A percentile compares a stretch with the other conserved stretches of the same genome.
Evolutionary conservation across 1,284 basidiomycete genomes (phyloP).

Genomic region (Pseudozyma tsukubaensis): DNA sequence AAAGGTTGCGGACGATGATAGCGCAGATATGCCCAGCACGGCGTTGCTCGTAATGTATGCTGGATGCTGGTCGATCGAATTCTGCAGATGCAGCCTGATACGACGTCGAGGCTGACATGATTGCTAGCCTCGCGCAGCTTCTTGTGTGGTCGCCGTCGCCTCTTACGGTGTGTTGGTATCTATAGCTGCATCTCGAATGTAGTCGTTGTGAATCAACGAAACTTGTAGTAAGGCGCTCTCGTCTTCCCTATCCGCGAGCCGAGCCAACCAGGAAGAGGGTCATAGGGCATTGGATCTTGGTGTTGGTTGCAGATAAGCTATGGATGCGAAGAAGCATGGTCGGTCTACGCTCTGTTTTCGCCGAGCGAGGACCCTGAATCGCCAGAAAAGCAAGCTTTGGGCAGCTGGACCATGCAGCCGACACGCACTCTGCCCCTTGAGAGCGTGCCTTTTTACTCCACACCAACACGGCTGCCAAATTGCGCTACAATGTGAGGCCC

Average conservation of each 20-base stretch:
- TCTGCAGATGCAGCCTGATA: background rate
- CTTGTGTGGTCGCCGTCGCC: too few relatives aligned
- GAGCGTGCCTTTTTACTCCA: constrained; percentile 7
- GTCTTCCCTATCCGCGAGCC: too few relatives aligned
- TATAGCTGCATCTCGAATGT: too few relatives aligned
- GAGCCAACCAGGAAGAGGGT: too few relatives aligned
- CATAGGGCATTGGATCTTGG: too few relatives aligned
- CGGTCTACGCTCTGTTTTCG: background rate
- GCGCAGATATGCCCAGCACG: constrained; percentile 40
- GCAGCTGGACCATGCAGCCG: constrained; percentile 5
- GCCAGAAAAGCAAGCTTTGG: constrained; percentile 5
- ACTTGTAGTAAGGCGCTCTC: too few relatives aligned
- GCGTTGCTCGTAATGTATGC: constrained; percentile 25
- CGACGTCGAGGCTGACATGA: constrained; percentile 13
- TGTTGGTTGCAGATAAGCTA: background rate
- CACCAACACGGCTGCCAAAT: constrained; percentile 18
- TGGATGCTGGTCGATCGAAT: background rate
- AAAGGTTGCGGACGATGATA: constrained; percentile 43
- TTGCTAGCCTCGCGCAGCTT: background rate
- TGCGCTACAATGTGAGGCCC: background rate
- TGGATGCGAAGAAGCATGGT: constrained; percentile 17
- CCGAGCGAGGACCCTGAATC: constrained; percentile 16
- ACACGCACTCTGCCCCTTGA: constrained; percentile 11
- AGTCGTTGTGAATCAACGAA: too few relatives aligned
- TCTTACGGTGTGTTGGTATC: background rate